A percentile compares a stretch with the other conserved stretches of the same genome.
phyloP scores from a whole-genome alignment of 2,329 filamentous ascomycete species.

The Passalora sequoiae region DNA sequence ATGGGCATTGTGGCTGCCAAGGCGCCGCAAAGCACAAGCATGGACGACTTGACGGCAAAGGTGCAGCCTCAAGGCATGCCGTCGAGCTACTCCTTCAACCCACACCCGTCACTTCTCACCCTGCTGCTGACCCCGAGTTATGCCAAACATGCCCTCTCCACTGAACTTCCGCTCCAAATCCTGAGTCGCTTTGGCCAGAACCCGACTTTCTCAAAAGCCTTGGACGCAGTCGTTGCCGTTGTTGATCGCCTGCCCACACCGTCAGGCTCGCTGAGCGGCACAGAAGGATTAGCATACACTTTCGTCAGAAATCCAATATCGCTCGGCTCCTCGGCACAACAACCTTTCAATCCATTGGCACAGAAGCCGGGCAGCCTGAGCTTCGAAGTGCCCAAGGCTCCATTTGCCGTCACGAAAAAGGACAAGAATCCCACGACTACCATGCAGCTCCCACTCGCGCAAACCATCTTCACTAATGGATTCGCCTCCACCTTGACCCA shows the following conservation, averaged over 20 bases:
- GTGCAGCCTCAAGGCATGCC: conserved; percentile 11
- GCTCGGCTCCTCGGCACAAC: conserved; percentile 9
- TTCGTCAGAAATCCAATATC: conserved; percentile 14
- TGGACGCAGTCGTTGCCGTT: conserved; percentile 28
- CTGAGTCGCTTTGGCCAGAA: conserved; percentile 14
- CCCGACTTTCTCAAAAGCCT: conserved; percentile 8
- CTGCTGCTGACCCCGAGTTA: conserved; percentile 24
- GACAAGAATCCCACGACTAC: conserved; percentile 4
- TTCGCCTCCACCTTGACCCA: conserved; percentile 52
- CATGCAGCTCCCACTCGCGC: conserved; percentile 60
- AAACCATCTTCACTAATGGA: conserved; percentile 72
- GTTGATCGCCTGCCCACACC: conserved; percentile 28
- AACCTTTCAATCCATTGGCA: conserved; percentile 15
- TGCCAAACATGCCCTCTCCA: conserved; percentile 24
- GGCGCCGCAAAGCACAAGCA: conserved; percentile 5
- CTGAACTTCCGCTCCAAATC: conserved; percentile 17
- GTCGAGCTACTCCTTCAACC: neutral
- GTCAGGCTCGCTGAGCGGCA: conserved; percentile 10
- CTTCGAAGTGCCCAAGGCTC: conserved; percentile 15
- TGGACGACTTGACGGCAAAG: conserved; percentile 16
- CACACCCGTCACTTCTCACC: conserved; percentile 16
- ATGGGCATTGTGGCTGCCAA: conserved; percentile 14
- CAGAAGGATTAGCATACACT: conserved; percentile 31
- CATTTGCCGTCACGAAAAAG: neutral
- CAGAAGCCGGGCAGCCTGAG: conserved; percentile 34